Percentiles rank a stretch among this genome's conserved stretches.
Evolutionary conservation across 164 flowering plant species (phyloP).

Genomic region (Stephania yunnanensis): DNA sequence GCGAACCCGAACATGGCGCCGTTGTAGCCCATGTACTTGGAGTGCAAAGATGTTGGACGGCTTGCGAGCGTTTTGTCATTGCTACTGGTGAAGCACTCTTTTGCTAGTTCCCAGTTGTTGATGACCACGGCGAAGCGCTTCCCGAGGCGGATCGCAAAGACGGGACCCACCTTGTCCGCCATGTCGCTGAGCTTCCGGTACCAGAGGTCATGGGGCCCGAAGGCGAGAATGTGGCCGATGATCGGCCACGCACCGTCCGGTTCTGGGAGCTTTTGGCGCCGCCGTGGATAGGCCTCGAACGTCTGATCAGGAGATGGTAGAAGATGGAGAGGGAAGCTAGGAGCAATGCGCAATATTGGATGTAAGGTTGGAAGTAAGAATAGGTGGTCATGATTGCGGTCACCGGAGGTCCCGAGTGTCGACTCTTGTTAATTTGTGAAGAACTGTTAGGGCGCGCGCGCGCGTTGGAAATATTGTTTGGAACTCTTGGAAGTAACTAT

Average conservation of each 20-base stretch:
- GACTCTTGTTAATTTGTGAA: too few relatives aligned
- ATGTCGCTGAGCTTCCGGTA: constrained; percentile 7
- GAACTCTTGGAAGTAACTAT: too few relatives aligned
- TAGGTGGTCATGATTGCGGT: too few relatives aligned
- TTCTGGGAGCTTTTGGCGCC: constrained; percentile 8
- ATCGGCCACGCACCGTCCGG: constrained; percentile 14
- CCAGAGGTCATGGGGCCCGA: background rate
- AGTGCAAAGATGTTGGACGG: constrained; percentile 5
- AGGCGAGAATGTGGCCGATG: constrained; percentile 20
- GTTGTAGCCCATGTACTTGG: constrained; percentile 2
- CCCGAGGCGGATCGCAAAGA: constrained; percentile 18
- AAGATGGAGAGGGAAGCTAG: too few relatives aligned
- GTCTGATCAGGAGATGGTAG: too few relatives aligned
- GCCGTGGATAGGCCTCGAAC: too few relatives aligned
- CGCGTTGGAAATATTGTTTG: too few relatives aligned
- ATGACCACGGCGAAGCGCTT: constrained; percentile 12
- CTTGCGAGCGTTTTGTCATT: constrained; percentile 13
- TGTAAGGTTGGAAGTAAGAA: too few relatives aligned
- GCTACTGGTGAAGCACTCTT: constrained; percentile 22
- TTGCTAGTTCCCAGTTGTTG: constrained; percentile 18
- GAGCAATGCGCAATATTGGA: too few relatives aligned
- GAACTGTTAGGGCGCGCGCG: too few relatives aligned
- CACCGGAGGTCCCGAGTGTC: too few relatives aligned
- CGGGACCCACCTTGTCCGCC: constrained; percentile 21
- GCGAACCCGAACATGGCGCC: background rate